Evolutionary conservation across 2,329 filamentous ascomycete species (phyloP).

Genomic region (Calonectria honghensis): DNA sequence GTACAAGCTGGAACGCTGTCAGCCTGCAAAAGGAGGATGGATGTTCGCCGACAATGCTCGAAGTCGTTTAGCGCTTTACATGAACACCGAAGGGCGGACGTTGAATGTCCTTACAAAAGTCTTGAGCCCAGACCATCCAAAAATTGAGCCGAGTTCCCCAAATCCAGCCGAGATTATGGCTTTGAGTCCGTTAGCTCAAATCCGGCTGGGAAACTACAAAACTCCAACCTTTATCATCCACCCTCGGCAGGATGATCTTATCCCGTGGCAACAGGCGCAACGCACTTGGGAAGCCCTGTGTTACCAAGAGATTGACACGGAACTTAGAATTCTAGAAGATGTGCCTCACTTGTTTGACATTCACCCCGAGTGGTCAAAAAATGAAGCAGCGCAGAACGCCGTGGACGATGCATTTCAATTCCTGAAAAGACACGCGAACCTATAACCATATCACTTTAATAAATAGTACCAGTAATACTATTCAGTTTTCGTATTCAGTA

Average conservation of each 20-base stretch:
- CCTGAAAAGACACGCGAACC: not conserved
- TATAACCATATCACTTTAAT: not conserved
- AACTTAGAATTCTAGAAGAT: not conserved
- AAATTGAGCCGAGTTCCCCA: not conserved
- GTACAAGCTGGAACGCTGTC: not conserved
- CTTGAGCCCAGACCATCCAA: not conserved
- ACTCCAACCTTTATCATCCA: conserved; percentile 9
- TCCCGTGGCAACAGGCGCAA: conserved; percentile 1
- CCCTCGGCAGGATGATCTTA: conserved; percentile 1
- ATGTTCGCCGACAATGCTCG: not conserved
- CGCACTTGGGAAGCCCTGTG: not conserved
- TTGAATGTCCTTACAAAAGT: not conserved
- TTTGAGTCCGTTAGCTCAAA: not conserved
- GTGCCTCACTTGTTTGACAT: not conserved
- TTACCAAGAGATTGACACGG: not conserved
- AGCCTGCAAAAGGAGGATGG: not conserved
- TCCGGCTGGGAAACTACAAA: not conserved
- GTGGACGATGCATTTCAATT: not conserved
- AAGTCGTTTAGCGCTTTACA: not conserved
- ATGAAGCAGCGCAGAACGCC: not conserved
- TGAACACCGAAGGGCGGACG: not conserved
- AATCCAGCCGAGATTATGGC: not conserved
- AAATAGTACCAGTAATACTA: no score
- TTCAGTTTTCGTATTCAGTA: no score
- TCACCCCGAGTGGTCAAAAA: not conserved